Conservation (phyloP, 1,139 yeast genomes). For the Lodderomyces metapsilosis region DNA sequence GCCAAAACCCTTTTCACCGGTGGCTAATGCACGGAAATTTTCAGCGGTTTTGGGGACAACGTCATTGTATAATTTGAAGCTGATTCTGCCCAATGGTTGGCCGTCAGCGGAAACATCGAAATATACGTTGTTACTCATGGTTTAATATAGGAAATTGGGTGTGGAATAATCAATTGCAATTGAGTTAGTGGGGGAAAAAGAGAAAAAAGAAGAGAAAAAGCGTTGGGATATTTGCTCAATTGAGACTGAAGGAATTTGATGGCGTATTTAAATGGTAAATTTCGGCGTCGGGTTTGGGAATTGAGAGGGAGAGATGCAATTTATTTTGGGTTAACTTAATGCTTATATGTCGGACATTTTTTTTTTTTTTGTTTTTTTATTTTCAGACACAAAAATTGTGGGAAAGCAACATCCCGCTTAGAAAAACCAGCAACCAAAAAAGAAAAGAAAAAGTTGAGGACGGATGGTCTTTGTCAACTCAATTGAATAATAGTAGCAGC, state of each 20-base stretch:
- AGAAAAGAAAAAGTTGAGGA: no score
- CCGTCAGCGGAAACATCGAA: conserved; percentile 78
- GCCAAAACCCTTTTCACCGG: conserved; percentile 98
- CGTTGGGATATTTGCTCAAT: no score
- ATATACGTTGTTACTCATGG: conserved; percentile 60
- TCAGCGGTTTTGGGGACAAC: conserved; percentile 97
- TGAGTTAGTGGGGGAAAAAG: background rate
- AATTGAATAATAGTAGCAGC: no score
- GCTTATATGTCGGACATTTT: no score
- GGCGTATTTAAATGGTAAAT: background rate
- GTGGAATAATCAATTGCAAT: background rate
- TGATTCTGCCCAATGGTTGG: conserved; percentile 31
- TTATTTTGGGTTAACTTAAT: no score
- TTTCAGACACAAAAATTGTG: conserved; percentile 4
- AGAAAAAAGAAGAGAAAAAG: background rate
- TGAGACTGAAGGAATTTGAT: background rate
- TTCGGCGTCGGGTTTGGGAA: background rate
- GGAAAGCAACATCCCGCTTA: no score
- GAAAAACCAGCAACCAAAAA: no score
- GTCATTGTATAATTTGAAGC: conserved; percentile 75
- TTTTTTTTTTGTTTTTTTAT: no score
- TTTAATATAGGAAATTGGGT: conserved; percentile 8
- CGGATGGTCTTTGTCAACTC: no score
- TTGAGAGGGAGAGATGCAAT: no score
- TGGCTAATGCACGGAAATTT: conserved; percentile 95